Conservation (phyloP, 2,329 filamentous ascomycete species). For the Cordyceps farinosa region DNA sequence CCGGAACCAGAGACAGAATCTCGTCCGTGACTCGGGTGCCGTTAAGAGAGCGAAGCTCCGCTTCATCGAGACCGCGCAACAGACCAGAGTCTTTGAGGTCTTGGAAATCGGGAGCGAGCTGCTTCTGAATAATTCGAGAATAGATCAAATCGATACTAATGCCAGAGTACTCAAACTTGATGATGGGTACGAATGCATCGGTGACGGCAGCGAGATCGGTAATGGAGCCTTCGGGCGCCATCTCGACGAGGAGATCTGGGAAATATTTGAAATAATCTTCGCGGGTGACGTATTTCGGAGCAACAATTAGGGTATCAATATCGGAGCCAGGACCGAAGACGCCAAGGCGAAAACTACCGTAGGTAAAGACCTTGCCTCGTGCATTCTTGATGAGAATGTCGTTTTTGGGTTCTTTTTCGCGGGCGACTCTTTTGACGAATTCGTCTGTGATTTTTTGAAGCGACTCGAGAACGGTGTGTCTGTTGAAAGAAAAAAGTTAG, state of each 20-base stretch:
- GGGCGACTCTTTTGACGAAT: constrained; percentile 80
- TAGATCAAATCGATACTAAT: constrained; percentile 97
- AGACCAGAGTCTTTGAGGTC: constrained; percentile 79
- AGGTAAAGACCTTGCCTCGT: constrained; percentile 91
- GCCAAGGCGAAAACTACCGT: constrained; percentile 90
- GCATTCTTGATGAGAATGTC: constrained; percentile 76
- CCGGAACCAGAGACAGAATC: constrained; percentile 82
- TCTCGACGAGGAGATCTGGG: constrained; percentile 70
- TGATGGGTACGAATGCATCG: constrained; percentile 93
- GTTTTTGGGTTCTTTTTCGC: constrained; percentile 66
- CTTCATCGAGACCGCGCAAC: constrained; percentile 80
- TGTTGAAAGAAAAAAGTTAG: constrained; percentile 32
- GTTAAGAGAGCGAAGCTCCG: constrained; percentile 84
- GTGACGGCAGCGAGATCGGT: constrained; percentile 80
- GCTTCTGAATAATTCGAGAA: constrained; percentile 66
- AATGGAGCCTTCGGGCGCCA: constrained; percentile 75
- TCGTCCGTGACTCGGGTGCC: constrained; percentile 93
- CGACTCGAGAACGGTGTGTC: constrained; percentile 68
- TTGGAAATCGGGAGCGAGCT: constrained; percentile 64
- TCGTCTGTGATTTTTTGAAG: constrained; percentile 78
- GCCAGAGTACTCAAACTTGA: constrained; percentile 87
- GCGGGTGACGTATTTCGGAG: constrained; percentile 80
- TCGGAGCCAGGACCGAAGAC: constrained; percentile 95
- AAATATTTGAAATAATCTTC: constrained; percentile 92
- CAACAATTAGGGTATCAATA: constrained; percentile 94